Evolutionary conservation across 306 rosid species (phyloP), one percentile per base, ranked within the genome.

Genomic region (Vigna radiata): DNA sequence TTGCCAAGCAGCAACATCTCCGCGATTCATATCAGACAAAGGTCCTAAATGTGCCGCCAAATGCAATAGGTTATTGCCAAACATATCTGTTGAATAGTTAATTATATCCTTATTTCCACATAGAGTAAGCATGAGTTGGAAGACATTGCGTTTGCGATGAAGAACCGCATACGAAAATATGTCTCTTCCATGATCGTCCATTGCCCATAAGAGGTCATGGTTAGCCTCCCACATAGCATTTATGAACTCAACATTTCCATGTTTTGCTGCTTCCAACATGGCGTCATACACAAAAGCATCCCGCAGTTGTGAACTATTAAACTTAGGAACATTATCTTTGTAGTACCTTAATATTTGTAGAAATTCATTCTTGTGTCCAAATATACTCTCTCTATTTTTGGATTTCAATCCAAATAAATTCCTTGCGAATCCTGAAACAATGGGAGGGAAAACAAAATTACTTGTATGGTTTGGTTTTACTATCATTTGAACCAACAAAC

Each of bases 91-190:
- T 0, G 39, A 6, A 41, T 2, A 36, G 21, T 13, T 15, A 36
- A 58, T 9, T 15, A 59, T n/a, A n/a, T n/a, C n/a, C n/a, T n/a
- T 78, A 9, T 23, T 15, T 72, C 72, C 59, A 7, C 12, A 5
- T 5, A 52, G 21, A 12, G 1, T 1, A 14, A n/a, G 39, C 17
- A 79, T 61, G 14, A 79, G 72, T 25, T 39, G 47, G 27, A 79
- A 79, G 17, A 79, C 77, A 0, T 70, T n/a, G 39, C 37, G 0
- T 39, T n/a, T 63, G 14, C 77, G 83, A 23, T 79, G 0, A 23
- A 79, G 18, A 71, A 79, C 7, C 6, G 73, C 83, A 39, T 79
- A 16, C 2, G 77, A 61, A 62, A 79, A 69, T 78, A 69, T 69
- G 63, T 63, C 82, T 69, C 82, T 78, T 8, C 41, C 1, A 10